Base-by-base conservation (phyloP, 805 yeast genomes). In the Nakazawaea ernobii region DNA sequence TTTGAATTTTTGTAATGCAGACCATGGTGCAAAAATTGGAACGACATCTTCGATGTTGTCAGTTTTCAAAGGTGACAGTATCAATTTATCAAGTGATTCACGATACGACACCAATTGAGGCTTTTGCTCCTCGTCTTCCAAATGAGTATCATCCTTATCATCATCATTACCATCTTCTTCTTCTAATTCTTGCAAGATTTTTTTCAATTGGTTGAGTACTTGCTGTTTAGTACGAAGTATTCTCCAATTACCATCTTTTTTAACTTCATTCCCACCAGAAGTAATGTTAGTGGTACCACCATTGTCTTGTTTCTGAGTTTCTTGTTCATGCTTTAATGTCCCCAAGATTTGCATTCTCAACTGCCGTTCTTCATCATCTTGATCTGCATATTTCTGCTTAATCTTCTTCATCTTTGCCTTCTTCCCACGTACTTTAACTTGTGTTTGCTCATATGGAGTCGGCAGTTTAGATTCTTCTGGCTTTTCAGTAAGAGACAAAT, bases 1-100 rank as follows among this genome's bases (percentile, higher is more conserved):
- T 58, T 86, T 82, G 62, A 74, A 79, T 60, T 85, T 85, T 50
- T 70, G 74, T 53, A 94, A 62, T 0, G 97, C 75, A 10, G 77
- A 65, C 96, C 97, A 94, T 2, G 99, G 99, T 0, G 94, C 97
- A 72, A 90, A 92, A 15, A 88, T 81, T 0, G 97, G 95, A 10
- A 92, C 75, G 6, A 86, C 80, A 49, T 81, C 86, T 9, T 71
- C 57, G 9, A 86, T 67, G 2, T 58, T 66, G 58, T 86, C 95
- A 1, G 66, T 59, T 28, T 67, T 57, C 9, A 65, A 60, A 1
- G 82, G 81, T 32, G 74, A 71, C 13, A 70, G 48, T 24, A 75
- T 57, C 26, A 78, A 61, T 1, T 60, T 61, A 4, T 61, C 46
- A 13, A 62, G 44, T 6, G 56, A 49, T 13, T 52, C 42, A 36